Conservation (phyloP, 495 filamentous ascomycete species). For the Penicillium odoratum region DNA sequence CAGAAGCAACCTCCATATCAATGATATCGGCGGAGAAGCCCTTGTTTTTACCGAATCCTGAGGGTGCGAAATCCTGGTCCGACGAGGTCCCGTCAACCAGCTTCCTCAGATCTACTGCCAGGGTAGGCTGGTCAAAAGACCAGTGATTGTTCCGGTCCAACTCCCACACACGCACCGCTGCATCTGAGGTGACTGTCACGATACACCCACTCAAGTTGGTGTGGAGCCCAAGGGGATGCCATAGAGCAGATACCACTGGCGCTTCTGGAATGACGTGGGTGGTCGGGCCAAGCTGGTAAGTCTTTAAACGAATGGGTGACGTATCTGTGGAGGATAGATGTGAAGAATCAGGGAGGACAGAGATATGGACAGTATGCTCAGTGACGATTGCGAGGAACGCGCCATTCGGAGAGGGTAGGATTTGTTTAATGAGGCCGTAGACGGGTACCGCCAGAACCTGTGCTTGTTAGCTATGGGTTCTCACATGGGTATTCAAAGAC, state of each 20-base stretch:
- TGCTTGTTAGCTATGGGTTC: slow-evolving; percentile 14
- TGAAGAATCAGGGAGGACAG: slow-evolving; percentile 71
- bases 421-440: slow-evolving; percentile 73
- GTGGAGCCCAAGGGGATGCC: slow-evolving; percentile 81
- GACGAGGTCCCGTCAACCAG: slow-evolving; percentile 73
- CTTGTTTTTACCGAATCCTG: slow-evolving; percentile 67
- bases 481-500: background rate
- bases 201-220: slow-evolving; percentile 59
- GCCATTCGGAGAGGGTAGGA: slow-evolving; percentile 76
- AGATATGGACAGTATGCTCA: slow-evolving; percentile 79
- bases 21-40: slow-evolving; percentile 80
- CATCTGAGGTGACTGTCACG: slow-evolving; percentile 82
- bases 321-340: slow-evolving; percentile 65
- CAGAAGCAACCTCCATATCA: slow-evolving; percentile 85
- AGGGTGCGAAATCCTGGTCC: slow-evolving; percentile 74
- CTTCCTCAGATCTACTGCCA: slow-evolving; percentile 80
- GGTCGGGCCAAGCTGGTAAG: slow-evolving; percentile 82
- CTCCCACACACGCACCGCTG: slow-evolving; percentile 86
- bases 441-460: slow-evolving; percentile 72
- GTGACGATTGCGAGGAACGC: slow-evolving; percentile 81
- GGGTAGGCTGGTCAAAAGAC: slow-evolving; percentile 78
- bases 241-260: slow-evolving; percentile 72
- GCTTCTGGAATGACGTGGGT: slow-evolving; percentile 83
- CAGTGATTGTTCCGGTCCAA: slow-evolving; percentile 73
- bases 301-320: slow-evolving; percentile 70